phyloP scores from a whole-genome alignment of 2,329 filamentous ascomycete species.

The Exophiala oligosperma region DNA sequence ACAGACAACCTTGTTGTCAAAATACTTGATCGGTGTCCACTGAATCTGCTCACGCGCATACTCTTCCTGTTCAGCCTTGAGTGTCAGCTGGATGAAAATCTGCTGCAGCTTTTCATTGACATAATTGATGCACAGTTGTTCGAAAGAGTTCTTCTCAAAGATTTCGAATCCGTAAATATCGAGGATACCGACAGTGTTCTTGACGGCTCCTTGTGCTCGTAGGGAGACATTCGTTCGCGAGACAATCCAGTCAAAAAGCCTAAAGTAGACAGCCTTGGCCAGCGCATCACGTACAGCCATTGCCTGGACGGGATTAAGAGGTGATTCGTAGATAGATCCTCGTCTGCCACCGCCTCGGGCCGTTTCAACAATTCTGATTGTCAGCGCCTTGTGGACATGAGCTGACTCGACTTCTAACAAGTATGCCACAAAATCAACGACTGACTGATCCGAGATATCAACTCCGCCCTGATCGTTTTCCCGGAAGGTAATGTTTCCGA shows the following conservation, averaged over 20 bases:
- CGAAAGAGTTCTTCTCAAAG: constrained; percentile 98
- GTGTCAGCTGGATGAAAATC: constrained; percentile 95
- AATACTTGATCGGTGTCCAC: constrained; percentile 99
- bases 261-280: constrained; percentile 94
- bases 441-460: constrained; percentile 80
- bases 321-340: constrained; percentile 70
- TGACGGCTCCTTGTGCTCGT: constrained; percentile 70
- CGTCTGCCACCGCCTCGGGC: constrained; percentile 61
- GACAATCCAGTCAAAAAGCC: constrained; percentile 98
- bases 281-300: constrained; percentile 84
- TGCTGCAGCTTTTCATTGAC: constrained; percentile 99
- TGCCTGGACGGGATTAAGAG: constrained; percentile 85
- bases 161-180: constrained; percentile 99
- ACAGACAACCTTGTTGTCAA: constrained; percentile 98
- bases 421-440: constrained; percentile 93
- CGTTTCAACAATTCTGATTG: constrained; percentile 79
- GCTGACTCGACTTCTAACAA: constrained; percentile 82
- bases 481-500: constrained; percentile 86
- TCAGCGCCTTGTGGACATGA: constrained; percentile 82
- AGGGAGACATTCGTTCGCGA: constrained; percentile 86
- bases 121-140: constrained; percentile 99
- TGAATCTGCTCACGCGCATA: constrained; percentile 94
- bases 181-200: constrained; percentile 90
- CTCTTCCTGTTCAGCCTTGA: constrained; percentile 97
- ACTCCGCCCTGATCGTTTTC: constrained; percentile 92